Evolutionary conservation across 306 rosid genomes (phyloP).

Genomic region (Notholithocarpus densiflorus): DNA sequence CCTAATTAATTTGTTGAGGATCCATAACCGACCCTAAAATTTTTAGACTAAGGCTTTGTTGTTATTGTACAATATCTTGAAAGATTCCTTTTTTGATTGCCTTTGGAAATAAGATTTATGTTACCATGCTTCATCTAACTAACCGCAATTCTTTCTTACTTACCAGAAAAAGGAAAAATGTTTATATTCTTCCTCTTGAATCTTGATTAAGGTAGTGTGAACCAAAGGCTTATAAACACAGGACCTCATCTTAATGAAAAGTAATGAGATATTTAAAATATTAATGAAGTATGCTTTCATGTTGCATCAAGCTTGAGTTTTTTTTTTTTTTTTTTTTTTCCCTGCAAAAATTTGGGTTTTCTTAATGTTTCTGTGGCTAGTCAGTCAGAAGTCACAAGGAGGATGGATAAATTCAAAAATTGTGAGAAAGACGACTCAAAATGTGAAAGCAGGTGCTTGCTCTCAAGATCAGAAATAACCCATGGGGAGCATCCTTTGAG

Average conservation of each 20-base stretch:
- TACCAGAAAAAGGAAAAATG: neutral
- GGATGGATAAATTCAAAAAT: conserved; percentile 50
- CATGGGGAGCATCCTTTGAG: conserved; percentile 98
- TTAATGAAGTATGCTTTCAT: neutral
- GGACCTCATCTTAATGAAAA: neutral
- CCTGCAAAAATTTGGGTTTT: conserved; percentile 37
- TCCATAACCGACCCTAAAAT: too few relatives aligned
- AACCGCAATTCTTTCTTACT: neutral
- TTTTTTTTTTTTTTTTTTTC: conserved; percentile 14
- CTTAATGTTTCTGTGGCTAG: conserved; percentile 94
- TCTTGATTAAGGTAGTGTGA: neutral
- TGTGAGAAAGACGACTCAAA: conserved; percentile 56
- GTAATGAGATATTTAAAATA: neutral
- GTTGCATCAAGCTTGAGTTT: neutral
- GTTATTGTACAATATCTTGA: neutral
- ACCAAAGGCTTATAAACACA: neutral
- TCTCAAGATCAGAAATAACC: conserved; percentile 86
- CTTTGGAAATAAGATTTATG: neutral
- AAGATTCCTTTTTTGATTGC: neutral
- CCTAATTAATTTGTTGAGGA: too few relatives aligned
- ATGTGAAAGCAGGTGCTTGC: conserved; percentile 51
- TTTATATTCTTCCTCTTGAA: neutral
- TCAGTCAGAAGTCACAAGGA: conserved; percentile 98
- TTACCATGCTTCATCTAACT: neutral
- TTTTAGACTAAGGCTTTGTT: too few relatives aligned